phyloP scores from a whole-genome alignment of 2,329 filamentous ascomycete species.

The Colletotrichum lindemuthianum region DNA sequence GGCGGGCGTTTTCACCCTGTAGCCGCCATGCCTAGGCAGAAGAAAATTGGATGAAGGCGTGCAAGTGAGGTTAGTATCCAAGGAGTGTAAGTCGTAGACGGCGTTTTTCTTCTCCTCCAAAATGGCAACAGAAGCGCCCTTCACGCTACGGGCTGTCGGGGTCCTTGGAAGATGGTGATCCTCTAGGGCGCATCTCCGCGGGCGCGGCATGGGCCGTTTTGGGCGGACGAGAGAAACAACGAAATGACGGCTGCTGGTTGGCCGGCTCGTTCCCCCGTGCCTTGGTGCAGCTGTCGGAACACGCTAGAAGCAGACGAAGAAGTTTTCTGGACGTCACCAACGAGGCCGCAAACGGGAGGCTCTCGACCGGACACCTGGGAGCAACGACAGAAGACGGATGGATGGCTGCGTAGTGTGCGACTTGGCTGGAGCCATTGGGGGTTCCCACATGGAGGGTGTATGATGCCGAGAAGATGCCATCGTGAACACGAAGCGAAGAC shows the following conservation, averaged over 20 bases:
- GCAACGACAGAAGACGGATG: neutral
- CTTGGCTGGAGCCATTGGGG: slow-evolving; percentile 7
- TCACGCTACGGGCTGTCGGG: slow-evolving; percentile 19
- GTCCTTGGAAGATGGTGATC: slow-evolving; percentile 10
- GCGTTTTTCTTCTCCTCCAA: slow-evolving; percentile 1
- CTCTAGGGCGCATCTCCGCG: slow-evolving; percentile 1
- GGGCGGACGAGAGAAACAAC: neutral
- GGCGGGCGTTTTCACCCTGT: slow-evolving; percentile 4
- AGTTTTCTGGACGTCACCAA: slow-evolving; percentile 33
- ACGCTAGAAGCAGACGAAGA: slow-evolving; percentile 32
- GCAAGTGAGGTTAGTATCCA: neutral
- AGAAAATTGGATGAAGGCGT: slow-evolving; percentile 10
- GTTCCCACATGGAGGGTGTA: slow-evolving; percentile 33
- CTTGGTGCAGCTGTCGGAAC: slow-evolving; percentile 11
- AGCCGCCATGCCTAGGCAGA: slow-evolving; percentile 11
- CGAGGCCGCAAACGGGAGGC: slow-evolving; percentile 34
- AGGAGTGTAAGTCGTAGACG: slow-evolving; percentile 1
- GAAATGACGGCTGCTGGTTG: neutral
- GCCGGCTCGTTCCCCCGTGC: neutral
- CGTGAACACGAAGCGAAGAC: neutral
- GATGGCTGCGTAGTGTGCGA: slow-evolving; percentile 1
- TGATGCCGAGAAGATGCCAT: neutral
- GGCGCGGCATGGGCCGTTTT: slow-evolving; percentile 17
- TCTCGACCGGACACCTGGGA: slow-evolving; percentile 2
- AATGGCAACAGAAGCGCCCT: neutral